These are phyloP conservation scores for Nematocida ironsii DNA, from an alignment of 371 early-diverging fungal genomes.

Conservation along the genomic window DNA sequence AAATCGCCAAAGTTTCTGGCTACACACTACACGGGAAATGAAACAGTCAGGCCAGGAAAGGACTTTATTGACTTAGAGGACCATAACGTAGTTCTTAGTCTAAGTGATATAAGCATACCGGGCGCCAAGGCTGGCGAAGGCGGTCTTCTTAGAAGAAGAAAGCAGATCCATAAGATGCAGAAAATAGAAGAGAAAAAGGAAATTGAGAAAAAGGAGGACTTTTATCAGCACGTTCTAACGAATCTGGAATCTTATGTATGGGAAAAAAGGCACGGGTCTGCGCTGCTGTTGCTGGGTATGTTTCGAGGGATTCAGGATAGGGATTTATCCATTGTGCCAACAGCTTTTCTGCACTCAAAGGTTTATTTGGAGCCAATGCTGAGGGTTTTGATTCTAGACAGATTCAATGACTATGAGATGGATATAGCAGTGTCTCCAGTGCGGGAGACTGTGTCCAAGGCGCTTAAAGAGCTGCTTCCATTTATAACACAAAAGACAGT, in stretches of 20 bases:
- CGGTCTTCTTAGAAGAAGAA: conserved; percentile 16
- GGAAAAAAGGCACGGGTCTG: conserved; percentile 68
- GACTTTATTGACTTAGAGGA: conserved; percentile 56
- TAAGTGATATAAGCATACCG: conserved; percentile 45
- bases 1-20: conserved; percentile 44
- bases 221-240: conserved; percentile 57
- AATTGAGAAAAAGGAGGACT: conserved; percentile 59
- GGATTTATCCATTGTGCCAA: conserved; percentile 6
- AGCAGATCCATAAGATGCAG: conserved; percentile 34
- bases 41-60: conserved; percentile 21
- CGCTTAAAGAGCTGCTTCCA: conserved; percentile 58
- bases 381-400: conserved; percentile 66
- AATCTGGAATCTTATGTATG: conserved; percentile 64
- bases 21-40: conserved; percentile 22
- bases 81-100: conserved; percentile 54
- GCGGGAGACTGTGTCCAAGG: conserved; percentile 64
- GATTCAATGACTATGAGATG: conserved; percentile 69
- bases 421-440: conserved; percentile 68
- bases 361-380: conserved; percentile 60
- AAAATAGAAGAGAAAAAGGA: conserved; percentile 54
- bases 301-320: conserved; percentile 46
- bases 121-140: conserved; percentile 25
- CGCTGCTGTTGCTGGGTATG: conserved; percentile 55
- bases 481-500: conserved; percentile 45
- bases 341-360: conserved; percentile 17